phyloP scores from a whole-genome alignment of 768 basidiomycete genomes.

The Tulasnella sp. region DNA sequence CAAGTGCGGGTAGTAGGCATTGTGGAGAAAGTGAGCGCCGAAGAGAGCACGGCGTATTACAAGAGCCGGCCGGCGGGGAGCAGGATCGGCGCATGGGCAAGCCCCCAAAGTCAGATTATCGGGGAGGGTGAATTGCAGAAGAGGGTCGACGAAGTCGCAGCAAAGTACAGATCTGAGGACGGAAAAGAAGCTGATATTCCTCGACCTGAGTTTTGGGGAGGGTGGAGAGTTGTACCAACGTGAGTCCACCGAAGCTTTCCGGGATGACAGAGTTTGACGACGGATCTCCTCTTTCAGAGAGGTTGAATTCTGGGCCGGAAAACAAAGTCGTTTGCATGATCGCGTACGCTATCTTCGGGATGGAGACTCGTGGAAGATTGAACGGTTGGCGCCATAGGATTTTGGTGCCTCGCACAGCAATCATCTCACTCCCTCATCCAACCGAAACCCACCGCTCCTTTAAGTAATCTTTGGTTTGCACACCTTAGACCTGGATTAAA shows the following conservation, averaged over 20 bases:
- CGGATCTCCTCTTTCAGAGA: slow-evolving; percentile 41
- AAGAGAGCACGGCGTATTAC: slow-evolving; percentile 79
- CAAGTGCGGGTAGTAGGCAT: slow-evolving; percentile 76
- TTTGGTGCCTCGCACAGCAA: background rate
- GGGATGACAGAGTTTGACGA: slow-evolving; percentile 4
- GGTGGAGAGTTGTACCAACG: slow-evolving; percentile 89
- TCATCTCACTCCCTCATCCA: too few relatives aligned
- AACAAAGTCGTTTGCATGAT: slow-evolving; percentile 89
- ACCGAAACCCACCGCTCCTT: too few relatives aligned
- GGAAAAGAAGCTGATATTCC: slow-evolving; percentile 45
- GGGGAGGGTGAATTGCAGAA: slow-evolving; percentile 56
- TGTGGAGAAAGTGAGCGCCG: slow-evolving; percentile 61
- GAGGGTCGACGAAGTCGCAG: slow-evolving; percentile 46
- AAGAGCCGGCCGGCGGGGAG: slow-evolving; percentile 70
- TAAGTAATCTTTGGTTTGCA: too few relatives aligned
- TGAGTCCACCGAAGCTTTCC: slow-evolving; percentile 30
- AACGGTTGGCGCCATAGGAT: slow-evolving; percentile 60
- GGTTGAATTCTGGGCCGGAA: slow-evolving; percentile 95
- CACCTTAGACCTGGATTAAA: too few relatives aligned
- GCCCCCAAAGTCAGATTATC: slow-evolving; percentile 73
- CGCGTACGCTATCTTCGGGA: slow-evolving; percentile 65
- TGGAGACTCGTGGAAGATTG: slow-evolving; percentile 60
- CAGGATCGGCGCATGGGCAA: slow-evolving; percentile 87
- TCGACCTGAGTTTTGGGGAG: slow-evolving; percentile 89
- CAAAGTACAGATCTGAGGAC: slow-evolving; percentile 37